phyloP scores from a whole-genome alignment of 2,329 filamentous ascomycete genomes.

The Talaromyces islandicus region DNA sequence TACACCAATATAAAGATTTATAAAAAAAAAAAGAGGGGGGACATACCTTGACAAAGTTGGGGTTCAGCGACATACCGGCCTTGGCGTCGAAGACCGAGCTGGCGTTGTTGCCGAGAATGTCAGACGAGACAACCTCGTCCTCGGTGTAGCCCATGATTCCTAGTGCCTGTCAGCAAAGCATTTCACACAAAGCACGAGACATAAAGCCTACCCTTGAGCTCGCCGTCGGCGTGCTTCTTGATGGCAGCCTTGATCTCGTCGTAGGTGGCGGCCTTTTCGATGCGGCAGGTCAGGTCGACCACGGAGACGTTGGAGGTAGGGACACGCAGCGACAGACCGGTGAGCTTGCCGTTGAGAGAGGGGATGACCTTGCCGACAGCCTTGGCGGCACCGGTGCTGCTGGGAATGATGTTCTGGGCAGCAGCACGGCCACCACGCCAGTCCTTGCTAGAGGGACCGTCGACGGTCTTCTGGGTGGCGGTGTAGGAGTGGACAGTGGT shows the following conservation, averaged over 20 bases:
- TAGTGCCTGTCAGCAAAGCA: conserved; percentile 27
- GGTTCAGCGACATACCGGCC: conserved; percentile 97
- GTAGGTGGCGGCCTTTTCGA: conserved; percentile 71
- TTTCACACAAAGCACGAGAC: neutral
- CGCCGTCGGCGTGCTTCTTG: conserved; percentile 78
- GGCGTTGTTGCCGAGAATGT: conserved; percentile 85
- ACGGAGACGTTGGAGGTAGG: conserved; percentile 98
- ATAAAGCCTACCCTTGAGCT: conserved; percentile 65
- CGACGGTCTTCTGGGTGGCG: conserved; percentile 98
- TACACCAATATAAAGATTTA: too few relatives aligned
- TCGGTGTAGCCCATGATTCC: conserved; percentile 91
- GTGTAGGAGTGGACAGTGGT: conserved; percentile 99
- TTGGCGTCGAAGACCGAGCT: conserved; percentile 99
- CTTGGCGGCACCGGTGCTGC: conserved; percentile 98
- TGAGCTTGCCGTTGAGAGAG: conserved; percentile 96
- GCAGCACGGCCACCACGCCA: conserved; percentile 98
- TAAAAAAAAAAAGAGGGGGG: neutral
- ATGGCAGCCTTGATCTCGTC: conserved; percentile 89
- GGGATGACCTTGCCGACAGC: conserved; percentile 99
- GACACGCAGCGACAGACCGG: conserved; percentile 99
- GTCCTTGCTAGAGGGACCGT: conserved; percentile 96
- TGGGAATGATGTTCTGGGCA: conserved; percentile 99
- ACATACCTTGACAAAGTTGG: conserved; percentile 80
- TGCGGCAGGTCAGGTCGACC: conserved; percentile 90
- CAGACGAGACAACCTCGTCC: conserved; percentile 91